These are phyloP conservation scores for Coniochaeta sp. DNA, from an alignment of 2,329 filamentous ascomycete genomes.

Conservation along the genomic window DNA sequence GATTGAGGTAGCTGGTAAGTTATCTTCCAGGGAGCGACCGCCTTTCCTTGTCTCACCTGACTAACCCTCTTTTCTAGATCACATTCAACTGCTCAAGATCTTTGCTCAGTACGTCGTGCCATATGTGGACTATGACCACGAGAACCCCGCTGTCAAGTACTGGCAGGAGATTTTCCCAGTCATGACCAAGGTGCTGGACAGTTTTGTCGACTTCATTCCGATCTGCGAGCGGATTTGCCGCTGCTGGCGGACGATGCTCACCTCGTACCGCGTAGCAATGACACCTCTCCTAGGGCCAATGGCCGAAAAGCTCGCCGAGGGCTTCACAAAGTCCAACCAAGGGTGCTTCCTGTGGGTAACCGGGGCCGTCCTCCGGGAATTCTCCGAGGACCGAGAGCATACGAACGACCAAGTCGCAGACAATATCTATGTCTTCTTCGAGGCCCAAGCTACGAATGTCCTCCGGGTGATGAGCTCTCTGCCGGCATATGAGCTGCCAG, in stretches of 20 bases:
- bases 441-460: conserved; percentile 86
- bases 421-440: conserved; percentile 90
- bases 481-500: conserved; percentile 64
- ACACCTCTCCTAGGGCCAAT: conserved; percentile 76
- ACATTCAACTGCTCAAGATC: conserved; percentile 84
- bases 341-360: conserved; percentile 99
- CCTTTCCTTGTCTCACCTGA: background rate
- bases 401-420: conserved; percentile 76
- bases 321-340: conserved; percentile 80
- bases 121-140: conserved; percentile 61
- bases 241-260: conserved; percentile 95
- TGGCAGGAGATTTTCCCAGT: conserved; percentile 92
- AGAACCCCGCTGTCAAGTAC: conserved; percentile 91
- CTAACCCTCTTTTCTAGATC: conserved; percentile 48
- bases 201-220: conserved; percentile 77
- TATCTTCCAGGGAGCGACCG: too few species aligned
- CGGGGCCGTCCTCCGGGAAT: conserved; percentile 88
- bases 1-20: conserved; percentile 72
- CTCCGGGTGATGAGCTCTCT: conserved; percentile 83
- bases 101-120: conserved; percentile 77
- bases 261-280: conserved; percentile 88
- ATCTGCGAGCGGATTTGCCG: conserved; percentile 91
- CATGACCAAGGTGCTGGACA: conserved; percentile 77
- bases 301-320: conserved; percentile 79
- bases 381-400: conserved; percentile 81